phyloP scores from a whole-genome alignment of 1,139 yeast genomes.

The Hyphopichia buzzinii region DNA sequence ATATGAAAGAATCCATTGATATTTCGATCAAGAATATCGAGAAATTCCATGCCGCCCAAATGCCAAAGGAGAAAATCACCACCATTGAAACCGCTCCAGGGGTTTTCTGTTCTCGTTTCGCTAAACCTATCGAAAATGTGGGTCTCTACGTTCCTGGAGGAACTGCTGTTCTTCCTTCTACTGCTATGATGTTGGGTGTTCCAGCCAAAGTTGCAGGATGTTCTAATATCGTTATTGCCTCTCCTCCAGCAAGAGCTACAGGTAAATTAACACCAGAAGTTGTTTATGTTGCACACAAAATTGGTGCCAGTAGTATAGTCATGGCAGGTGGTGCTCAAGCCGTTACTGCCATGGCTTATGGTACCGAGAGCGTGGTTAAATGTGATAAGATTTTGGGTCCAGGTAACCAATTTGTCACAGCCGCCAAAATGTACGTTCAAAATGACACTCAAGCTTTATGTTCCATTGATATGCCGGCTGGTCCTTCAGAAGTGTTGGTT shows the following conservation, averaged over 20 bases:
- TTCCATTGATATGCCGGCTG: slow-evolving; percentile 99
- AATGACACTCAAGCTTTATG: slow-evolving; percentile 94
- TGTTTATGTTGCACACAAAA: slow-evolving; percentile 93
- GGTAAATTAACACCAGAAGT: slow-evolving; percentile 96
- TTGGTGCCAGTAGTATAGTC: slow-evolving; percentile 86
- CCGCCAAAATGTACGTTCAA: slow-evolving; percentile 96
- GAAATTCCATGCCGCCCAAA: slow-evolving; percentile 92
- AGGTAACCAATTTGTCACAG: slow-evolving; percentile 98
- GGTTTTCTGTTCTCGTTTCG: slow-evolving; percentile 88
- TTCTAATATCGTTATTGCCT: slow-evolving; percentile 86
- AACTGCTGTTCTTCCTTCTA: slow-evolving; percentile 95
- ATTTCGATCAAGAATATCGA: slow-evolving; percentile 83
- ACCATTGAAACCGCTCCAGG: slow-evolving; percentile 95
- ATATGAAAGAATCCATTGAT: slow-evolving; percentile 82
- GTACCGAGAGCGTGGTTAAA: slow-evolving; percentile 87
- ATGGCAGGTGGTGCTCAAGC: slow-evolving; percentile 99
- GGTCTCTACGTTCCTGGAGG: slow-evolving; percentile 99
- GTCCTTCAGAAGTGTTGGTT: slow-evolving; percentile 96
- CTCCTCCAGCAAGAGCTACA: slow-evolving; percentile 93
- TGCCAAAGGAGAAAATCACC: slow-evolving; percentile 63
- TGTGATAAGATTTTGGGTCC: slow-evolving; percentile 98
- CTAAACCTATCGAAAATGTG: slow-evolving; percentile 90
- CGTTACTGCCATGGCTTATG: slow-evolving; percentile 97
- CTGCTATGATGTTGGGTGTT: slow-evolving; percentile 97
- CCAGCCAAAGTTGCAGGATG: slow-evolving; percentile 99